Conservation (phyloP, 2,329 filamentous ascomycete genomes). For the Huntiella bhutanensis region DNA sequence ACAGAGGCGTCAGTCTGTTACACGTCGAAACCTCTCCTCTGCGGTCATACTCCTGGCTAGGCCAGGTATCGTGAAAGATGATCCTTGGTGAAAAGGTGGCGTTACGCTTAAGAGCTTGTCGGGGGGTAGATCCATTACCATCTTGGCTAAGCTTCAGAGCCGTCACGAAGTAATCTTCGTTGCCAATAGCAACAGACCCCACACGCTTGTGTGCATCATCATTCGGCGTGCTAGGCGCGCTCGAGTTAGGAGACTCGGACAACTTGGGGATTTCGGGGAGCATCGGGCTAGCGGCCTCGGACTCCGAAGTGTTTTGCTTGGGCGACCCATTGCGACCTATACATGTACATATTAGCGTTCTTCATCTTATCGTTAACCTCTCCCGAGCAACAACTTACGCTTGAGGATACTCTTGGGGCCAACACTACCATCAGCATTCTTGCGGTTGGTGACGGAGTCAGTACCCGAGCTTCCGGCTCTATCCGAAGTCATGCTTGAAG, state of each 20-base stretch:
- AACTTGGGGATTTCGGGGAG: conserved; percentile 43
- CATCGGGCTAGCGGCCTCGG: conserved; percentile 14
- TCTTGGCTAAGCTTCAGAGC: conserved; percentile 55
- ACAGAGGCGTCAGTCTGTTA: conserved; percentile 89
- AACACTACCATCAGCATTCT: conserved; percentile 36
- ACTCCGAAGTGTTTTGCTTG: conserved; percentile 2
- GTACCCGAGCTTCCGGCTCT: conserved; percentile 37
- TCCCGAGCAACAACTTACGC: conserved; percentile 30
- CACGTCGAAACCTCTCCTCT: conserved; percentile 92
- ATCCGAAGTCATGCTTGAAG: conserved; percentile 38
- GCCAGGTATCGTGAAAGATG: conserved; percentile 93
- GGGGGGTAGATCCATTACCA: conserved; percentile 68
- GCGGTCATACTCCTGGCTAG: conserved; percentile 85
- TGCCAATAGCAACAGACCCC: conserved; percentile 55
- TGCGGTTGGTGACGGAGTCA: conserved; percentile 46
- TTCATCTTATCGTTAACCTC: neutral
- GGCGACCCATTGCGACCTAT: conserved; percentile 7
- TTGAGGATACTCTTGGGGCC: conserved; percentile 83
- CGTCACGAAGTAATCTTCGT: conserved; percentile 78
- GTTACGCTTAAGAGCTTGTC: conserved; percentile 41
- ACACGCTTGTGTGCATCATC: conserved; percentile 55
- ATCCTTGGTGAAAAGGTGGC: conserved; percentile 79
- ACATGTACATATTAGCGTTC: neutral
- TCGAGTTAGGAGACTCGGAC: conserved; percentile 66
- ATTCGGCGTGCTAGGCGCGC: conserved; percentile 69